Base-by-base conservation (phyloP, 345 rosid genomes). In the Alliaria petiolata region DNA sequence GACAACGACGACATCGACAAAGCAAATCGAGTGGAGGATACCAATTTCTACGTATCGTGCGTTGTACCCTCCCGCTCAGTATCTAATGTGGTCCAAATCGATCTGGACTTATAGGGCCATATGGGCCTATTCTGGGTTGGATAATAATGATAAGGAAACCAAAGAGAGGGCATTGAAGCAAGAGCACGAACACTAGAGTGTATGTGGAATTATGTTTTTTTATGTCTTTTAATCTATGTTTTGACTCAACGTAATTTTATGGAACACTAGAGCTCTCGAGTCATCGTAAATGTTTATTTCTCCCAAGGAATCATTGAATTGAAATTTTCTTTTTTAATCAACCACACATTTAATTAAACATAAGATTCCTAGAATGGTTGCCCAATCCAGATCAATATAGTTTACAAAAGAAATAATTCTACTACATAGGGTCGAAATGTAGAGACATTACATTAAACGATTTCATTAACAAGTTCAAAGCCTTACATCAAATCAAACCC, bases 381-480 rank as follows among this genome's bases (percentile, higher is more conserved):
- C n/a, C n/a, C n/a, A n/a, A n/a, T n/a, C n/a, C n/a, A n/a, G n/a
- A n/a, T n/a, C n/a, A 22, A 22, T 22, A 22, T n/a, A 22, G 25
- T 22, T 22, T 22, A 22, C 25, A 22, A 22, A 22, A 22, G 25
- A 22, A 22, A 22, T 3, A 22, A n/a, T n/a, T n/a, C n/a, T n/a
- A n/a, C n/a, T n/a, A n/a, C n/a, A n/a, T n/a, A 22, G 25, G 25
- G 1, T 22, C 25, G 25, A 22, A 22, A 22, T 22, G 3, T 22
- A 22, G 25, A 22, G 25, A 22, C 1, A 22, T 22, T 22, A 22
- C 25, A 22, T 22, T 39, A 52, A n/a, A 26, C 3, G 1, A 43
- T 75, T 42, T 50, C 55, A 59, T 39, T 33, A 42, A 60, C 67
- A 60, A 38, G 2, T 49, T 42, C n/a, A 43, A n/a, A 56, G 7